Evolutionary conservation across 1,139 yeast species (phyloP).

Genomic region (Yamadazyma epiphylla): DNA sequence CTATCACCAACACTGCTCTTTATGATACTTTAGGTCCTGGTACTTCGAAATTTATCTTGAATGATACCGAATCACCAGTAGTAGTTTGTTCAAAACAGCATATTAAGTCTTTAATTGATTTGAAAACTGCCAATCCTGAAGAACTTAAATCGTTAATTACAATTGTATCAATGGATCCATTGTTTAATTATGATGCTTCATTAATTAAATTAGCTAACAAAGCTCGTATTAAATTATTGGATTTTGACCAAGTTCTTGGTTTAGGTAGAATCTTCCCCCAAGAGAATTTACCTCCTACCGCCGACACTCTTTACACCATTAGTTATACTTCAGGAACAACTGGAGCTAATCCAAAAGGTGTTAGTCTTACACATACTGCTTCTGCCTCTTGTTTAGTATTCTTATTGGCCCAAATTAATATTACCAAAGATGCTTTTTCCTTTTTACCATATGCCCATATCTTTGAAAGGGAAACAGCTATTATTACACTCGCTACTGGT

Average conservation of each 20-base stretch:
- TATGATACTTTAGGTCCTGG: conserved; percentile 39
- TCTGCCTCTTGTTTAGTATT: conserved; percentile 25
- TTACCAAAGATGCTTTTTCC: conserved; percentile 17
- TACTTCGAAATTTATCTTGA: conserved; percentile 32
- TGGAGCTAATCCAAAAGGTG: conserved; percentile 41
- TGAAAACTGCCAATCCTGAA: conserved; percentile 23
- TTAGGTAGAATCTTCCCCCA: conserved; percentile 23
- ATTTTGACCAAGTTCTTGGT: conserved; percentile 28
- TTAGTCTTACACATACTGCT: conserved; percentile 27
- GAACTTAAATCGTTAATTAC: conserved; percentile 25
- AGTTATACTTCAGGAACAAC: conserved; percentile 44
- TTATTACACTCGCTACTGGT: conserved; percentile 22
- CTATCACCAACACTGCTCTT: conserved; percentile 36
- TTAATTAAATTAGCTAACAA: conserved; percentile 20
- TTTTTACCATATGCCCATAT: conserved; percentile 73
- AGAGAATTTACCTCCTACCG: conserved; percentile 22
- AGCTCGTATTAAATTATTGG: conserved; percentile 22
- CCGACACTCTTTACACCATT: conserved; percentile 31
- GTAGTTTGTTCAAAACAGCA: conserved; percentile 31
- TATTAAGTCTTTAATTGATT: conserved; percentile 20
- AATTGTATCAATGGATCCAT: conserved; percentile 36
- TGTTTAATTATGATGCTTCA: conserved; percentile 13
- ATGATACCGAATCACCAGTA: conserved; percentile 32
- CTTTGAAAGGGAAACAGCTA: conserved; percentile 44
- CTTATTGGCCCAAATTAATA: conserved; percentile 11